Conservation (phyloP, 306 rosid species). For the Rubus idaeus region DNA sequence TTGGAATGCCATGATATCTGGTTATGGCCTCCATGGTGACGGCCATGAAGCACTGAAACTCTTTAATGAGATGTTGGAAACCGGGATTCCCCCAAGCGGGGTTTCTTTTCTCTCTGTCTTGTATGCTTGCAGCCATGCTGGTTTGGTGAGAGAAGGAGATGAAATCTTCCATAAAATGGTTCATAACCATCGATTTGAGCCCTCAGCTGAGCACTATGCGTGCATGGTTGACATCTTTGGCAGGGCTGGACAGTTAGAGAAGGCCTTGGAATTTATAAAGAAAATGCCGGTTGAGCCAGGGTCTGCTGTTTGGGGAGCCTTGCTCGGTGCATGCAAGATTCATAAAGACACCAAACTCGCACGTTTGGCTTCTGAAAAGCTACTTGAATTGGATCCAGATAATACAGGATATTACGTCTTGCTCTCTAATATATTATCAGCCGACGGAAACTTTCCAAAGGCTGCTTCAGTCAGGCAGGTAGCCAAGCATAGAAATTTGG, state of each 20-base stretch:
- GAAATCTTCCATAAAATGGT: slow-evolving; percentile 74
- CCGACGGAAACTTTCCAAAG: slow-evolving; percentile 74
- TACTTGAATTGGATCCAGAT: slow-evolving; percentile 73
- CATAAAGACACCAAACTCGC: slow-evolving; percentile 74
- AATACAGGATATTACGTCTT: slow-evolving; percentile 80
- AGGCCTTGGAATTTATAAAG: slow-evolving; percentile 73
- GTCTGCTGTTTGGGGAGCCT: slow-evolving; percentile 88
- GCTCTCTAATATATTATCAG: slow-evolving; percentile 83
- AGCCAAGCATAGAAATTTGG: slow-evolving; percentile 69
- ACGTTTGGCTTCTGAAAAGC: slow-evolving; percentile 70
- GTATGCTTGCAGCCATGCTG: slow-evolving; percentile 97
- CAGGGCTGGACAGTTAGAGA: slow-evolving; percentile 72
- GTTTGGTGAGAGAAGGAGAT: slow-evolving; percentile 79
- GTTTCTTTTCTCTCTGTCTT: slow-evolving; percentile 81
- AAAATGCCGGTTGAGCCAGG: slow-evolving; percentile 79
- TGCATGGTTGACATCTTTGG: slow-evolving; percentile 98
- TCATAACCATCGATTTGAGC: slow-evolving; percentile 57
- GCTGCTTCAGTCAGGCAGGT: slow-evolving; percentile 84
- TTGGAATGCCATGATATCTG: slow-evolving; percentile 96
- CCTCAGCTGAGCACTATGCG: slow-evolving; percentile 82
- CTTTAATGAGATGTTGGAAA: slow-evolving; percentile 64
- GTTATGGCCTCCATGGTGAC: slow-evolving; percentile 91
- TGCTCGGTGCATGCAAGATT: slow-evolving; percentile 91
- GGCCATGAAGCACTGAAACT: slow-evolving; percentile 80
- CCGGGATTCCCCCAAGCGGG: slow-evolving; percentile 53